Conservation (phyloP, 768 basidiomycete species). For the Mycena crocata region DNA sequence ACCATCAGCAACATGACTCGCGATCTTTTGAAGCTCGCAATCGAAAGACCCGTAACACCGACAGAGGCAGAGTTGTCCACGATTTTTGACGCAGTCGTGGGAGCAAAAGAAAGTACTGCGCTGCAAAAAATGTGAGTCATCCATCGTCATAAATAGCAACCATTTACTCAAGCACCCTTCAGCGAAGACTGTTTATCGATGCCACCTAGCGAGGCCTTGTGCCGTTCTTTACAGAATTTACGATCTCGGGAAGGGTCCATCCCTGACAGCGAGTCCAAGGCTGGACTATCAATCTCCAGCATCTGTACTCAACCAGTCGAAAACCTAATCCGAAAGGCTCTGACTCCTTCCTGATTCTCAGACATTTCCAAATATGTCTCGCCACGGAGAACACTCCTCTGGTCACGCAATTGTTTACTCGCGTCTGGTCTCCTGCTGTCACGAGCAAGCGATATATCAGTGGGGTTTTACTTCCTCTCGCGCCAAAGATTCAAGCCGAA, state of each 20-base stretch:
- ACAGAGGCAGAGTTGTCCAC: conserved; percentile 4
- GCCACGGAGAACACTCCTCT: conserved; percentile 1
- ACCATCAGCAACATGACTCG: background rate
- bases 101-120: background rate
- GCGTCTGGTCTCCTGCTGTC: conserved; percentile 4
- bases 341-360: background rate
- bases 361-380: conserved; percentile 10
- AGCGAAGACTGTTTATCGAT: background rate
- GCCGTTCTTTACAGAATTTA: conserved; percentile 2
- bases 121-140: conserved; percentile 5
- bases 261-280: background rate
- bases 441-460: conserved; percentile 10
- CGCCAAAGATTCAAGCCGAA: background rate
- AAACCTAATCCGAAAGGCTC: background rate
- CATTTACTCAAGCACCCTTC: no score
- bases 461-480: conserved; percentile 4
- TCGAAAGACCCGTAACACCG: background rate
- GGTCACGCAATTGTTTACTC: background rate
- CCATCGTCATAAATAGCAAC: no score
- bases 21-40: conserved; percentile 7
- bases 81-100: conserved; percentile 4
- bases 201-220: background rate
- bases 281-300: background rate
- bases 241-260: background rate
- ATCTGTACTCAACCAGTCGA: conserved; percentile 2